Percentiles rank a stretch among this genome's conserved stretches.
Evolutionary conservation across 768 basidiomycete species (phyloP).

Genomic region (Mycena venus): DNA sequence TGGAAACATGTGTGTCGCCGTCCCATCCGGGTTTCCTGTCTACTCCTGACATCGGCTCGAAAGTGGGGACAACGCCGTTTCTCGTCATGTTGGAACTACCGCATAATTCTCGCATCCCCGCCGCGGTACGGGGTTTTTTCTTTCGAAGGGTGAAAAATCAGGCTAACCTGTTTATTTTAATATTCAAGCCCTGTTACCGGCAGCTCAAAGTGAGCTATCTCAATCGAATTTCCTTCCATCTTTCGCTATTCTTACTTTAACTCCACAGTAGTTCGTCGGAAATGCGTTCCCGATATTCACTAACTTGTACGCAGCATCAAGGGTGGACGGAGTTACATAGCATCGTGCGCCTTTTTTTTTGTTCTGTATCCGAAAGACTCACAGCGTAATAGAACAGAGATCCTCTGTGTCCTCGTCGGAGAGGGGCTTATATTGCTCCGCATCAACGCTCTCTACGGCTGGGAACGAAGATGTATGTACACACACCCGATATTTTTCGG

Average conservation of each 20-base stretch:
- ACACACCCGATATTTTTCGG: not conserved
- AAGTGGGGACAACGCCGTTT: conserved; percentile 14
- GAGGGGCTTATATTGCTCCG: conserved; percentile 14
- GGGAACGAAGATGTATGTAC: conserved; percentile 12
- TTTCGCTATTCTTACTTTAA: not conserved
- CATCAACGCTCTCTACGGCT: conserved; percentile 18
- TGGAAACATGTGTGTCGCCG: conserved; percentile 20
- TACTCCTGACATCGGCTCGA: not conserved
- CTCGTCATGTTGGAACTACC: not conserved
- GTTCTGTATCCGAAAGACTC: not conserved
- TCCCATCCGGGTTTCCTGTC: not conserved
- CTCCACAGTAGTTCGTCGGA: not conserved
- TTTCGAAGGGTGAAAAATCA: not conserved
- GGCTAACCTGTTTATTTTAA: too few species aligned
- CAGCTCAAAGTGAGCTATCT: not conserved
- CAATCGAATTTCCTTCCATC: not conserved
- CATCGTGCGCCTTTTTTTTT: not conserved
- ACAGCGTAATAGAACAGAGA: conserved; percentile 1
- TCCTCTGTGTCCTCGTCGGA: conserved; percentile 6
- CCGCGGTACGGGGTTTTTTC: not conserved
- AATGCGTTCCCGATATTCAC: not conserved
- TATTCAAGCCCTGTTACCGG: not conserved
- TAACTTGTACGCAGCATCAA: not conserved
- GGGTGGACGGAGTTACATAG: not conserved
- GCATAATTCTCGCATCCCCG: not conserved